Evolutionary conservation across 805 yeast genomes (phyloP).

Genomic region (Ogataea paraovalis): DNA sequence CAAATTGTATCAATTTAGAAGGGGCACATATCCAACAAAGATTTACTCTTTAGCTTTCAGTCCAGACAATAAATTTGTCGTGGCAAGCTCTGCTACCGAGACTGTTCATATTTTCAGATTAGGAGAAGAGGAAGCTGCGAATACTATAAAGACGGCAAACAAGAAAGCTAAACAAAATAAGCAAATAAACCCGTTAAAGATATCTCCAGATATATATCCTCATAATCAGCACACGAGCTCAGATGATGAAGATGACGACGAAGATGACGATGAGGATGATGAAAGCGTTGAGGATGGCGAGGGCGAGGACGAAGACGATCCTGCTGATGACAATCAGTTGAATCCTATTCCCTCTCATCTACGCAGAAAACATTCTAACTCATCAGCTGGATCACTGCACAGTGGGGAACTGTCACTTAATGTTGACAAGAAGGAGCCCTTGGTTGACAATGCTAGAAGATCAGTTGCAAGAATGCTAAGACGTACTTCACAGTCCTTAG

Average conservation of each 20-base stretch:
- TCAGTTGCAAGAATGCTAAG: conserved; percentile 74
- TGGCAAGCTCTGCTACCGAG: conserved; percentile 85
- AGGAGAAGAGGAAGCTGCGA: conserved; percentile 42
- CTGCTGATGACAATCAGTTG: conserved; percentile 4
- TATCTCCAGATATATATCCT: conserved; percentile 20
- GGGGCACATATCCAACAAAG: conserved; percentile 87
- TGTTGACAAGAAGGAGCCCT: conserved; percentile 46
- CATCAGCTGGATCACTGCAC: conserved; percentile 26
- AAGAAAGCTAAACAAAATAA: conserved; percentile 10
- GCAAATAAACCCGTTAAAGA: conserved; percentile 18
- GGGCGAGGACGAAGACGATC: conserved; percentile 11
- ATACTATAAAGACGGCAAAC: conserved; percentile 24
- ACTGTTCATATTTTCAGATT: conserved; percentile 90
- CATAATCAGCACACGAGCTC: conserved; percentile 23
- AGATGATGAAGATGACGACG: conserved; percentile 36
- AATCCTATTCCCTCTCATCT: conserved; percentile 11
- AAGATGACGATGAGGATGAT: conserved; percentile 25
- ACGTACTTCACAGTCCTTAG: conserved; percentile 72
- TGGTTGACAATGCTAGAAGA: conserved; percentile 65
- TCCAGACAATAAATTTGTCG: conserved; percentile 64
- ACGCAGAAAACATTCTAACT: conserved; percentile 18
- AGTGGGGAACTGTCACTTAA: conserved; percentile 21
- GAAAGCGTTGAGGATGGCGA: conserved; percentile 21
- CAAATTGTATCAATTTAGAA: conserved; percentile 70
- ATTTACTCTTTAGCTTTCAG: conserved; percentile 82